These are phyloP conservation scores for Aspergillus novoparasiticus DNA, from an alignment of 2,329 filamentous ascomycete species.

Conservation along the genomic window DNA sequence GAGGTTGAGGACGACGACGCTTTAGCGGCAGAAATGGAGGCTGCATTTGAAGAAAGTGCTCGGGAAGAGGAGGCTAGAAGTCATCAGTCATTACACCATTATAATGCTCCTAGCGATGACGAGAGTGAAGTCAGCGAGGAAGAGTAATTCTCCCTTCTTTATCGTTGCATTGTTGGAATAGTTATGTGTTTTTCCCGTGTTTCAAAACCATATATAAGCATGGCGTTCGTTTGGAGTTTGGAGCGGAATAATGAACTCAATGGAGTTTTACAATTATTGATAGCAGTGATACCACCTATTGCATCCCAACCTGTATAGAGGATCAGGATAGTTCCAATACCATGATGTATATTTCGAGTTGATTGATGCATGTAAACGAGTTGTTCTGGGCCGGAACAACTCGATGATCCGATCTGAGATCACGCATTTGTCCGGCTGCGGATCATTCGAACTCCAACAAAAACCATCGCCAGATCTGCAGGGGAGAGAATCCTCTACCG, in stretches of 20 bases:
- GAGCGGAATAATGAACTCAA: slow-evolving; percentile 7
- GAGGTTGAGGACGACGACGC: slow-evolving; percentile 51
- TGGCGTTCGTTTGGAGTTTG: slow-evolving; percentile 20
- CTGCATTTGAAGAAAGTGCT: slow-evolving; percentile 51
- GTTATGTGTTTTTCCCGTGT: background rate
- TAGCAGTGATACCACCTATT: slow-evolving; percentile 21
- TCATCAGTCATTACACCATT: slow-evolving; percentile 36
- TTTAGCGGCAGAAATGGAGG: slow-evolving; percentile 61
- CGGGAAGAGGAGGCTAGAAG: slow-evolving; percentile 45
- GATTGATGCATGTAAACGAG: background rate
- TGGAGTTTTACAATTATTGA: slow-evolving; percentile 10
- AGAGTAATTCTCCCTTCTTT: slow-evolving; percentile 47
- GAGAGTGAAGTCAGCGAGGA: slow-evolving; percentile 70
- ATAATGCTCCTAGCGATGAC: slow-evolving; percentile 47
- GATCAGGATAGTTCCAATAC: slow-evolving; percentile 2
- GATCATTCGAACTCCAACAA: slow-evolving; percentile 10
- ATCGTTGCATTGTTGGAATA: slow-evolving; percentile 3
- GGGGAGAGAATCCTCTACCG: background rate
- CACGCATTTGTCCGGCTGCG: slow-evolving; percentile 7
- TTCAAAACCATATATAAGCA: slow-evolving; percentile 14
- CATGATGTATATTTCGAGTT: background rate
- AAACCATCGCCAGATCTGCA: slow-evolving; percentile 3
- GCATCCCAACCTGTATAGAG: background rate
- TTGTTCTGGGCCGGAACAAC: slow-evolving; percentile 19
- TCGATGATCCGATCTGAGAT: slow-evolving; percentile 12